Base-by-base conservation (phyloP, 495 filamentous ascomycete genomes). In the Podospora fimiseda region DNA sequence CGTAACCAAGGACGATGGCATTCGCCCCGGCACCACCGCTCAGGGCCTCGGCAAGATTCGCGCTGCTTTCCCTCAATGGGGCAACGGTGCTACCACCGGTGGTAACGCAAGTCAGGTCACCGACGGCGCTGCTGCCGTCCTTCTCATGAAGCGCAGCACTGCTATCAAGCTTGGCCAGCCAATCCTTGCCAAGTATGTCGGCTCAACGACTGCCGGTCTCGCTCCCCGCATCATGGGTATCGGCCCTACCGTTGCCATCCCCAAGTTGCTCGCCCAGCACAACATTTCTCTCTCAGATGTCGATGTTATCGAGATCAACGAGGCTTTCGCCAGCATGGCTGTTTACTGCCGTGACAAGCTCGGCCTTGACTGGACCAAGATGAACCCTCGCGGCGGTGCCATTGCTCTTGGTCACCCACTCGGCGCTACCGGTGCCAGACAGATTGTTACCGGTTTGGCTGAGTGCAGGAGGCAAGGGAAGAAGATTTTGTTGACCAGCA, bases 21-120 rank as follows among this genome's bases (percentile, higher is more conserved):
- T 90, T 48, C 80, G 93, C 23, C 86, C 81, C 43, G 93, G 93
- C 16, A 98, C 93, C 22, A 98, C 93, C 0, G 87, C 76, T 57
- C 90, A 95, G 66, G 70, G 72, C 0, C 69, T 98, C 43, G 71
- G 68, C 52, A 96, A 96, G 82, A 90, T 98, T 61, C 82, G 90
- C 15, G 84, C 85, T 21, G 93, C 93, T 2, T 98, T 98, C 77
- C 84, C 89, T 2, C 78, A 90, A 51, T 95, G 87, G 74, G 93
- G 93, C 1, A 33, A 33, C 27, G 83, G 92, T 55, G 81, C 76
- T 64, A 89, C 84, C 43, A 96, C 93, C 6, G 93, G 92, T 53
- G 93, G 93, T n/a, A 98, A 98, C 66, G 87, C 89, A 43, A 88
- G 83, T 58, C 93, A 98, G 72, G 89, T 98, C 51, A 96, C 93